A percentile compares a stretch with the other conserved stretches of the same genome.
Evolutionary conservation across 2,329 filamentous ascomycete species (phyloP).

Genomic region (Fusarium bactridioides): DNA sequence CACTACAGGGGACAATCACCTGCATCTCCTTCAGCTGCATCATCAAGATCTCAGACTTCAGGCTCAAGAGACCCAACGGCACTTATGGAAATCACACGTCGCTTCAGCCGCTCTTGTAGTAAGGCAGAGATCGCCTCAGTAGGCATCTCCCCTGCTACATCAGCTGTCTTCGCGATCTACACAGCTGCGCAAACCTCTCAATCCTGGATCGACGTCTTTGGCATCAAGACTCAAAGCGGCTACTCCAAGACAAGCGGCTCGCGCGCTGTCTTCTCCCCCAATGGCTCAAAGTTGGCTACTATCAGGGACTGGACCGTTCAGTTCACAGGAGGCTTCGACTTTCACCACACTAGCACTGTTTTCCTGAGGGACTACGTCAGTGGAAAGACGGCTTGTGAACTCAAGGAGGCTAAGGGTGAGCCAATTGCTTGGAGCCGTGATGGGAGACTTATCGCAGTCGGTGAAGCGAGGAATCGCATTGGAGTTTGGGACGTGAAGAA

Average conservation of each 20-base stretch:
- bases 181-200: conserved; percentile 41
- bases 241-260: conserved; percentile 45
- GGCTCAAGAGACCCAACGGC: not conserved
- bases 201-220: conserved; percentile 50
- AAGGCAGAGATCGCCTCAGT: conserved; percentile 46
- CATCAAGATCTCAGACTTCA: not conserved
- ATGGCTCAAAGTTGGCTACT: conserved; percentile 39
- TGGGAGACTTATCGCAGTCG: conserved; percentile 43
- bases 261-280: conserved; percentile 42
- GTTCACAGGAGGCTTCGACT: conserved; percentile 42
- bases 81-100: conserved; percentile 36
- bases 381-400: conserved; percentile 45
- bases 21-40: not conserved
- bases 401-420: conserved; percentile 42
- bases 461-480: conserved; percentile 41
- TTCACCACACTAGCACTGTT: conserved; percentile 44
- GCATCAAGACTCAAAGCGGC: conserved; percentile 37
- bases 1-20: conserved; percentile 27
- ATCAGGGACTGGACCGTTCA: conserved; percentile 45
- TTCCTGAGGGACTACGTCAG: conserved; percentile 43
- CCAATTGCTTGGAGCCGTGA: conserved; percentile 48
- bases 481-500: conserved; percentile 46
- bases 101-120: conserved; percentile 41
- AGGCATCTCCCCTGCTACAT: conserved; percentile 41
- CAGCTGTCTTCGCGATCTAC: conserved; percentile 44